Base-by-base conservation (phyloP, 2,329 filamentous ascomycete species). In the Colletotrichum destructivum region DNA sequence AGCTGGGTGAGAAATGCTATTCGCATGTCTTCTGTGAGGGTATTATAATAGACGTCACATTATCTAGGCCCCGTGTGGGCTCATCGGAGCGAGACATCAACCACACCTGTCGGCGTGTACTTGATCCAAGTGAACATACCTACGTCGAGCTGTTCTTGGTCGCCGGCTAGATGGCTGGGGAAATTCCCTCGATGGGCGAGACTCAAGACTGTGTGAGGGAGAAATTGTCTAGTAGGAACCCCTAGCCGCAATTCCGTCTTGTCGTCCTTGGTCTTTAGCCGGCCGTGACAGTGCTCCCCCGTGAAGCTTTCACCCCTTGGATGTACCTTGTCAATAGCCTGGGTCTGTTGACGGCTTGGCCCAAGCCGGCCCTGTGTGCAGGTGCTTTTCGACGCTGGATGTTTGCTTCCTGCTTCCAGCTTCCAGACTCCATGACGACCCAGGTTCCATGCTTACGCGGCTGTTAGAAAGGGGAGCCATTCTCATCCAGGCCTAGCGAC, bases 1-100 rank as follows among this genome's bases (percentile, higher is more conserved):
- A 35, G 8, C 35, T 18, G 35, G 42, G 59, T 35, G 26, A 40
- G 26, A 15, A 46, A 40, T 9, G 15, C 13, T 68, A 62, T 68
- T 62, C 59, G 42, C 51, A 71, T 64, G 51, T 49, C 15, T 51
- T 16, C 54, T 26, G 44, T 62, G 52, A 59, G 49, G 44, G 44
- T 52, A 54, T 7, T 62, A 35, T 54, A 57, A 44, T 38, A 69
- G 40, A 64, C 59, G 69, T 71, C 59, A 63, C 65, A 64, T 71
- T 65, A 69, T 64, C 69, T 69, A 46, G 23, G 61, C 38, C 52
- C 26, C 23, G 26, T 51, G 51, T 56, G 42, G 12, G 63, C 62
- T 70, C 55, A 66, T 65, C 31, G 9, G 21, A 51, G 51, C 47
- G 23, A 69, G 44, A 59, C 55, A 46, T 46, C 54, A 46, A 23